phyloP scores from a whole-genome alignment of 2,329 filamentous ascomycete species.

The Fusarium mundagurra region DNA sequence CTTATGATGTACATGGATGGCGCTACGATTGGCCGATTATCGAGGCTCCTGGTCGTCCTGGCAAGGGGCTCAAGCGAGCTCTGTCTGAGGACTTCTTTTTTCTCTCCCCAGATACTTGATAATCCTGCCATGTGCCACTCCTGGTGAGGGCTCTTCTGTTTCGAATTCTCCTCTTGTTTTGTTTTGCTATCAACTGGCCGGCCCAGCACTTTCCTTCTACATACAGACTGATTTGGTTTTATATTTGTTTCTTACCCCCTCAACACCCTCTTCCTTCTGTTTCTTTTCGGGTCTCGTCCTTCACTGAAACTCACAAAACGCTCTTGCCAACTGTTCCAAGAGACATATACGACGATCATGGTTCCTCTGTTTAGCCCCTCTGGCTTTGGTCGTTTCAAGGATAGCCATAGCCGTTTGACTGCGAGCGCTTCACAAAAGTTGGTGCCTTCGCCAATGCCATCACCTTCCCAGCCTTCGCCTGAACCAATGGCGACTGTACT shows the following conservation, averaged over 20 bases:
- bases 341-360: conserved; percentile 25
- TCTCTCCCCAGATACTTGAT: conserved; percentile 36
- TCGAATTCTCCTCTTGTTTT: conserved; percentile 34
- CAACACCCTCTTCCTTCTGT: conserved; percentile 24
- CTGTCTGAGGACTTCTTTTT: conserved; percentile 32
- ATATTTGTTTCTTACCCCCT: conserved; percentile 28
- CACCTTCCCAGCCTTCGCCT: conserved; percentile 35
- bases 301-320: conserved; percentile 14
- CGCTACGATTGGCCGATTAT: conserved; percentile 16
- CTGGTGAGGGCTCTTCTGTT: conserved; percentile 34
- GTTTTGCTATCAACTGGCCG: conserved; percentile 36
- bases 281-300: conserved; percentile 31
- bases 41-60: conserved; percentile 1
- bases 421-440: conserved; percentile 35
- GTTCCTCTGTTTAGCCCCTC: conserved; percentile 39
- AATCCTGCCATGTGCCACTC: conserved; percentile 38
- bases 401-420: conserved; percentile 20
- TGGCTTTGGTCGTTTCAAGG: conserved; percentile 36
- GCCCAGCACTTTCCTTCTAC: conserved; percentile 33
- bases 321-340: conserved; percentile 12
- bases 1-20: conserved; percentile 17
- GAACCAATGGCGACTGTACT: conserved; percentile 50
- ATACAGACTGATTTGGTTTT: conserved; percentile 12
- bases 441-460: conserved; percentile 30
- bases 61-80: conserved; percentile 37